Evolutionary conservation across 2,329 filamentous ascomycete species (phyloP).

Genomic region (Ceratocystis huliohia): DNA sequence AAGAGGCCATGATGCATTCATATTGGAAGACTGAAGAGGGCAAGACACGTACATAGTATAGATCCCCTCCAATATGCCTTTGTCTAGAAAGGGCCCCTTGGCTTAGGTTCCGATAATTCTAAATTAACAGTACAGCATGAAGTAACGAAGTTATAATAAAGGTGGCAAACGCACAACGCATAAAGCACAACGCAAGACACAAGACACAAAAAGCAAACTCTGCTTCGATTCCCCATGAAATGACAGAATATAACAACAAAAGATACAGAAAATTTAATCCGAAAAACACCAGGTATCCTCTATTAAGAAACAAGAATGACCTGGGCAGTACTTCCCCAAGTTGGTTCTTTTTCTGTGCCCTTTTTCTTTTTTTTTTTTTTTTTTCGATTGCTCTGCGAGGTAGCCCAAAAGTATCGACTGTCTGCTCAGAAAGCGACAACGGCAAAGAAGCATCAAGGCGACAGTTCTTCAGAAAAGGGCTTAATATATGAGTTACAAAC

Average conservation of each 20-base stretch:
- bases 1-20: too few relatives aligned
- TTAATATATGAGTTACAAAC: not conserved
- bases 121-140: not conserved
- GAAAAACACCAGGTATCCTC: not conserved
- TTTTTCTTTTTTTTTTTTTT: not conserved
- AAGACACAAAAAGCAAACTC: not conserved
- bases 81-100: not conserved
- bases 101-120: not conserved
- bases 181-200: not conserved
- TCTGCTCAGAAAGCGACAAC: not conserved
- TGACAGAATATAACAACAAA: constrained; percentile 11
- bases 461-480: not conserved
- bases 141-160: not conserved
- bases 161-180: not conserved
- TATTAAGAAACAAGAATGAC: constrained; percentile 13
- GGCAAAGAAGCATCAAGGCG: not conserved
- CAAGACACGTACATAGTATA: too few relatives aligned
- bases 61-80: too few relatives aligned
- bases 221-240: not conserved
- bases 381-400: not conserved
- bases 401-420: not conserved
- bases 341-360: not conserved
- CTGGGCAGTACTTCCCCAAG: not conserved
- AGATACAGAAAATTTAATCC: constrained; percentile 2
- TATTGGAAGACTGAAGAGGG: too few relatives aligned